Base-by-base conservation (phyloP, 768 basidiomycete species). In the Calocybe gangraenosa region DNA sequence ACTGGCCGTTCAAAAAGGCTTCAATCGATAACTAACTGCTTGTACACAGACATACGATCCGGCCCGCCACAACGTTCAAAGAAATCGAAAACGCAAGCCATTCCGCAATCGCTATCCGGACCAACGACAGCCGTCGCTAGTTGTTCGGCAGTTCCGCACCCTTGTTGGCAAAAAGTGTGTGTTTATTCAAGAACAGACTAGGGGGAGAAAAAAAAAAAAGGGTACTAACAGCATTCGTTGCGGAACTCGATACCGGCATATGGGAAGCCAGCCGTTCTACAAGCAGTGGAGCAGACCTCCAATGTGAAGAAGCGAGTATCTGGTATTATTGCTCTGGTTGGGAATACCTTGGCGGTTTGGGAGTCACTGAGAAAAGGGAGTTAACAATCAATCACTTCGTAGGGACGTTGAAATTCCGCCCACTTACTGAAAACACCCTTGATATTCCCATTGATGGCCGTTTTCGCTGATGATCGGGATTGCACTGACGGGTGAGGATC, bases 1-100 rank as follows among this genome's bases (percentile, higher is more conserved):
- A n/a, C n/a, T n/a, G n/a, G n/a, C n/a, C n/a, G n/a, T n/a, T n/a
- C n/a, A n/a, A n/a, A n/a, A n/a, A n/a, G n/a, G n/a, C 25, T 11
- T 28, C 25, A 28, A 11, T 28, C 25, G 34, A 11, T 42, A 14
- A 17, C 17, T 22, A n/a, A n/a, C 20, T 42, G 14, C 19, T 48
- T 45, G 25, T 52, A 52, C 14, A 52, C 37, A 22, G 51, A 52
- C n/a, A 52, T 45, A 7, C 47, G 47, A 46, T 52, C 47, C 13
- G 47, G 14, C 11, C 31, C 40, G 11, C 51, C 51, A 23, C 47
- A 52, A 31, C 50, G 50, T 23, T 52, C 43, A 6, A 39, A 42
- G 32, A 41, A 39, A 22, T 52, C 21, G 22, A 48, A 48, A 15
- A 52, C 19, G 37, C 51, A 48, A 33, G 51, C 51, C 51, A 52